Evolutionary conservation across 768 basidiomycete species (phyloP).

Genomic region (Rhizopogon roseolus): DNA sequence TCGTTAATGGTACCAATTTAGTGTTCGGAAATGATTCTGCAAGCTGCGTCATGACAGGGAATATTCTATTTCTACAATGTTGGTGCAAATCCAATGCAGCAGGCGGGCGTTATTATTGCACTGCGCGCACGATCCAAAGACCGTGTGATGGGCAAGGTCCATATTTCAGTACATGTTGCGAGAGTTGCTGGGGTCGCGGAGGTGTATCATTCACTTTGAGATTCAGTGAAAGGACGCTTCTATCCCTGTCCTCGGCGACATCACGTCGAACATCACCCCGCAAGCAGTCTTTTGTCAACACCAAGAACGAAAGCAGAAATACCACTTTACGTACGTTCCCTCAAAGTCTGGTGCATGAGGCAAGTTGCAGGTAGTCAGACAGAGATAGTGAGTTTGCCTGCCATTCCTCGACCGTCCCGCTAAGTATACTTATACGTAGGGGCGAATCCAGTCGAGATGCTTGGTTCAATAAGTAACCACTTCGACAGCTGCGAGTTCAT

Average conservation of each 20-base stretch:
- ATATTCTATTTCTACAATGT: too few relatives aligned
- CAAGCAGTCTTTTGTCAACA: conserved; percentile 76
- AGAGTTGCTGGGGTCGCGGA: conserved; percentile 82
- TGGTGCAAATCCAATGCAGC: conserved; percentile 96
- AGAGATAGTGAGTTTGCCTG: too few relatives aligned
- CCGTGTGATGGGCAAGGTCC: conserved; percentile 90
- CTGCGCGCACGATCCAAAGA: conserved; percentile 97
- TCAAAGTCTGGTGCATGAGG: conserved; percentile 50
- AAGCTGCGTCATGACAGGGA: too few relatives aligned
- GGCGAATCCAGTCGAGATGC: too few relatives aligned
- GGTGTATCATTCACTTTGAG: conserved; percentile 99
- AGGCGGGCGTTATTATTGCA: conserved; percentile 96
- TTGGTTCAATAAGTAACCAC: too few relatives aligned
- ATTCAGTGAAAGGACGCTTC: conserved; percentile 97
- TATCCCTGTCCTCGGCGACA: conserved; percentile 92
- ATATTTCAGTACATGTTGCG: conserved; percentile 88
- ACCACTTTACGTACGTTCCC: conserved; percentile 85
- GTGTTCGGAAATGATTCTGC: too few relatives aligned
- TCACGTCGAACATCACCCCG: conserved; percentile 72
- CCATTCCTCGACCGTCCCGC: too few relatives aligned
- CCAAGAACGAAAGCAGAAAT: conserved; percentile 82
- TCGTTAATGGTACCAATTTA: too few relatives aligned
- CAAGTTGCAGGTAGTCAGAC: conserved; percentile 97
- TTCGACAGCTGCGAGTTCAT: too few relatives aligned
- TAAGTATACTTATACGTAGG: too few relatives aligned